A percentile compares a stretch with the other conserved stretches of the same genome.
Conservation (phyloP, 805 yeast species). For the Kuraishia piskuri region DNA sequence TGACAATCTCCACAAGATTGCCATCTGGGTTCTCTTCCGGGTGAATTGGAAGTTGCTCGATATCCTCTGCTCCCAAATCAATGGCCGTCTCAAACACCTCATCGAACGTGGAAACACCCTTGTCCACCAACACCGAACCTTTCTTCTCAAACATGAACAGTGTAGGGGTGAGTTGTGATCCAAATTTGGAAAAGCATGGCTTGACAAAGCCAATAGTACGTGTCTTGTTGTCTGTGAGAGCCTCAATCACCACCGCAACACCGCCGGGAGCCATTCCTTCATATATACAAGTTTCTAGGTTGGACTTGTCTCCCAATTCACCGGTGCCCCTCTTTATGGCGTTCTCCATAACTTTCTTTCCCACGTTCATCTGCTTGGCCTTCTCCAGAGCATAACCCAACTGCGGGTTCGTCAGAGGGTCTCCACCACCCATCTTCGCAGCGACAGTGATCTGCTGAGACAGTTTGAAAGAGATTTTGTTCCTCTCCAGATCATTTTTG, state of each 20-base stretch:
- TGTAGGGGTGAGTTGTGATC: conserved; percentile 70
- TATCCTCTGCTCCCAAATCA: conserved; percentile 76
- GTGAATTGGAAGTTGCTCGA: conserved; percentile 40
- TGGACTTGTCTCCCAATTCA: conserved; percentile 36
- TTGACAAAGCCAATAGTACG: conserved; percentile 72
- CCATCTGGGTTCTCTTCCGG: conserved; percentile 31
- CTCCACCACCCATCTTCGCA: conserved; percentile 66
- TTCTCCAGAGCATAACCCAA: conserved; percentile 67
- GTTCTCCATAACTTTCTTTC: conserved; percentile 78
- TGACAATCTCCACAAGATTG: conserved; percentile 38
- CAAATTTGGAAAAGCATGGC: conserved; percentile 62
- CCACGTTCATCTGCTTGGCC: conserved; percentile 68
- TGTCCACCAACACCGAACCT: conserved; percentile 59
- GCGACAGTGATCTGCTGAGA: conserved; percentile 71
- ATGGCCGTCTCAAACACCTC: conserved; percentile 64
- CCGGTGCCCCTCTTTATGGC: conserved; percentile 86
- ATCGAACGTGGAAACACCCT: conserved; percentile 39
- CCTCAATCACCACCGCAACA: conserved; percentile 76
- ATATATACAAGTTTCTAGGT: conserved; percentile 51
- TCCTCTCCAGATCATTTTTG: conserved; percentile 76
- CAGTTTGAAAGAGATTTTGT: conserved; percentile 58
- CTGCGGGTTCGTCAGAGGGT: conserved; percentile 49
- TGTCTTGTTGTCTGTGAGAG: conserved; percentile 81
- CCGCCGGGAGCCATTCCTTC: conserved; percentile 95
- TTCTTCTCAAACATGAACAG: conserved; percentile 66